Conservation (phyloP, 805 yeast species). For the Maudiozyma turicensis region DNA sequence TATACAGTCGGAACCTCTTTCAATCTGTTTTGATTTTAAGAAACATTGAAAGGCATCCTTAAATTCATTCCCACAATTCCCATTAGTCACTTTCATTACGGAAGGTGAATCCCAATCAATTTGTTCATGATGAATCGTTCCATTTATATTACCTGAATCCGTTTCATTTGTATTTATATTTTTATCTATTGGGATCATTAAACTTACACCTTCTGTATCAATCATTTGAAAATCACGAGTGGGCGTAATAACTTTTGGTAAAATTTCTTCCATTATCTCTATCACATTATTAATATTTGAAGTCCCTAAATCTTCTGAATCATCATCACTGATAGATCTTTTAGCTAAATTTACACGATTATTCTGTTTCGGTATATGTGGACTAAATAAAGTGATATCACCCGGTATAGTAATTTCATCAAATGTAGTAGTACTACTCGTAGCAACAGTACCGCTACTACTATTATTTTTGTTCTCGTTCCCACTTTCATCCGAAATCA, state of each 20-base stretch:
- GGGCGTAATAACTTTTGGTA: not conserved
- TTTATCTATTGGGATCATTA: not conserved
- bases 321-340: not conserved
- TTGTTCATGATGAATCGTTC: slow-evolving; percentile 70
- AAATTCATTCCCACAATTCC: slow-evolving; percentile 96
- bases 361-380: not conserved
- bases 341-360: not conserved
- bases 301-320: not conserved
- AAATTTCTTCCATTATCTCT: not conserved
- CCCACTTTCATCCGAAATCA: too few relatives aligned
- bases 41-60: slow-evolving; percentile 92
- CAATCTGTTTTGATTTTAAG: slow-evolving; percentile 86
- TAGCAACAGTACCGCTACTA: not conserved
- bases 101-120: slow-evolving; percentile 99
- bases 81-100: slow-evolving; percentile 96
- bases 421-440: not conserved
- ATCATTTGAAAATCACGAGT: not conserved
- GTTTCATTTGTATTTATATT: slow-evolving; percentile 8
- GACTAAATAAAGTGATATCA: slow-evolving; percentile 6
- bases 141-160: too few relatives aligned
- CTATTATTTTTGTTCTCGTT: not conserved
- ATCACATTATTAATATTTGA: not conserved
- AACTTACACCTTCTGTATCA: not conserved
- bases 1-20: slow-evolving; percentile 93
- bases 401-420: slow-evolving; percentile 8